phyloP scores from a whole-genome alignment of 257 asterid genomes.

The Nyctanthes arbortristis region DNA sequence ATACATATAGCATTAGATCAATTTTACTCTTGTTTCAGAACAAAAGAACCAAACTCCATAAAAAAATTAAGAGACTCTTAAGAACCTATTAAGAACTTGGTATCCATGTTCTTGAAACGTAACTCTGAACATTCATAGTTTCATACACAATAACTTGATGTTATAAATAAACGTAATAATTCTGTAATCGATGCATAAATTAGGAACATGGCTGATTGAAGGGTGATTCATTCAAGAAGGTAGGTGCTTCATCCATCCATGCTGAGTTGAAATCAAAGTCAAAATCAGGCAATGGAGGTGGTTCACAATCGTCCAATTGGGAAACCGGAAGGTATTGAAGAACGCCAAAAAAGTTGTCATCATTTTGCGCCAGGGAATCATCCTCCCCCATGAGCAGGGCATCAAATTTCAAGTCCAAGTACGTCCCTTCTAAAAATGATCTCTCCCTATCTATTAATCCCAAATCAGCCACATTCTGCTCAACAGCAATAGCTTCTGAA shows the following conservation, averaged over 20 bases:
- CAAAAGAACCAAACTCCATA: no score
- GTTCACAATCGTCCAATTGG: slow-evolving; percentile 39
- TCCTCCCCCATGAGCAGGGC: slow-evolving; percentile 19
- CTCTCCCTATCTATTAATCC: slow-evolving; percentile 18
- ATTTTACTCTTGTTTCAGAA: background rate
- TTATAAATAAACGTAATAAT: background rate
- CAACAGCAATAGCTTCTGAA: slow-evolving; percentile 5
- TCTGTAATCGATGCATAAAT: slow-evolving; percentile 35
- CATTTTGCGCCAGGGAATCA: slow-evolving; percentile 1
- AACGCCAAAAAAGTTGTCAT: slow-evolving; percentile 31
- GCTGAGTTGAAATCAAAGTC: slow-evolving; percentile 55
- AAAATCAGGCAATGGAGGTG: slow-evolving; percentile 50
- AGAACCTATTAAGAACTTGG: background rate
- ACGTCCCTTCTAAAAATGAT: slow-evolving; percentile 22
- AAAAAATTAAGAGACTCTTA: background rate
- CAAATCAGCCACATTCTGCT: slow-evolving; percentile 21
- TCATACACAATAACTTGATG: background rate
- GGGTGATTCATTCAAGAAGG: slow-evolving; percentile 37
- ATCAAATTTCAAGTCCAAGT: slow-evolving; percentile 28
- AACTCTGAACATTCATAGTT: background rate
- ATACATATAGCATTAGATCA: no score
- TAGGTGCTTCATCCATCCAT: slow-evolving; percentile 63
- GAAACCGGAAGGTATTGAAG: slow-evolving; percentile 49
- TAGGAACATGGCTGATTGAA: slow-evolving; percentile 44
- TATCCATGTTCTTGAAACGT: background rate